Conservation (phyloP, 768 basidiomycete genomes). For the Boletus rubropictus region DNA sequence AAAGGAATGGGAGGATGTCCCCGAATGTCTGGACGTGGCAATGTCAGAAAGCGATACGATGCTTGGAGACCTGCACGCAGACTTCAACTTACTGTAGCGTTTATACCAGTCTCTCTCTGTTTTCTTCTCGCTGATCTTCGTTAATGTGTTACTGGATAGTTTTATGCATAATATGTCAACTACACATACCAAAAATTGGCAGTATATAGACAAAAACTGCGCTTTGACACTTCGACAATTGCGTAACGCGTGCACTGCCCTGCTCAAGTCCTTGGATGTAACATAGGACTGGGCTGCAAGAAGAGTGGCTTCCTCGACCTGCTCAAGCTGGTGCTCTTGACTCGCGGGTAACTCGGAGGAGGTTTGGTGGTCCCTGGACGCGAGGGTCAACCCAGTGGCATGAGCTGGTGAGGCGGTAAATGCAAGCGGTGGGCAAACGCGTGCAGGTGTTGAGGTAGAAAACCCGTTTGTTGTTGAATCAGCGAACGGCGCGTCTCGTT, state of each 20-base stretch:
- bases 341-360: conserved; percentile 21
- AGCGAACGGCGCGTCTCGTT: conserved; percentile 33
- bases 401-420: conserved; percentile 29
- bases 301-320: conserved; percentile 66
- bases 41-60: neutral
- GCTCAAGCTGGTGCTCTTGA: conserved; percentile 41
- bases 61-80: neutral
- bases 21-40: conserved; percentile 47
- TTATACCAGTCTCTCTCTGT: conserved; percentile 83
- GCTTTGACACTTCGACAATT: conserved; percentile 67
- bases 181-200: conserved; percentile 74
- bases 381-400: conserved; percentile 31
- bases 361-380: conserved; percentile 11
- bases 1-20: conserved; percentile 64
- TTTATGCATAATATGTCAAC: neutral
- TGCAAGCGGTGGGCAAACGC: conserved; percentile 33
- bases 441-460: conserved; percentile 57
- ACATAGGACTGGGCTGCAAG: conserved; percentile 67
- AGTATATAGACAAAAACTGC: conserved; percentile 72
- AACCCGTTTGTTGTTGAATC: conserved; percentile 34
- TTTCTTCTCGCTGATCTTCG: conserved; percentile 76
- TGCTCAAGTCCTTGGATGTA: conserved; percentile 70
- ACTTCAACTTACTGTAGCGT: conserved; percentile 53
- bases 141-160: conserved; percentile 1
- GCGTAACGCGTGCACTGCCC: conserved; percentile 61